Percentiles rank a stretch among this genome's conserved stretches.
Conservation (phyloP, 2,329 filamentous ascomycete species). For the Ramularia endophylla region DNA sequence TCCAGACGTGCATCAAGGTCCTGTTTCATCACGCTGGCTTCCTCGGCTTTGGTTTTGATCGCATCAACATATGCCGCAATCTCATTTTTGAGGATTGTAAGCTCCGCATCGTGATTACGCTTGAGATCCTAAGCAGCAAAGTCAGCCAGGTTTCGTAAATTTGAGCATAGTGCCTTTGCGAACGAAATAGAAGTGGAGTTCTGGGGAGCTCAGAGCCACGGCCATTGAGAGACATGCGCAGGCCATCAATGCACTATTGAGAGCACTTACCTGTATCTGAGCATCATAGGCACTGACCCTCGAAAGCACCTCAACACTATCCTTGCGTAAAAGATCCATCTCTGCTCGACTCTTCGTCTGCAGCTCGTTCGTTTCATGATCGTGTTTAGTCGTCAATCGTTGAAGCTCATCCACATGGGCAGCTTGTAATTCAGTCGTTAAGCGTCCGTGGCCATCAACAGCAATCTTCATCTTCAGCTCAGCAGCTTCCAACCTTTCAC, state of each 20-base stretch:
- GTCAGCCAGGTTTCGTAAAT: too few relatives aligned
- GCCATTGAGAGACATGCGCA: slow-evolving; percentile 3
- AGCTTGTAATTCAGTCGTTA: slow-evolving; percentile 2
- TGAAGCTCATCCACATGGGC: slow-evolving; percentile 8
- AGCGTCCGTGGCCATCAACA: slow-evolving; percentile 3
- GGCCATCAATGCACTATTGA: too few relatives aligned
- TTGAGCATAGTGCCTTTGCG: too few relatives aligned
- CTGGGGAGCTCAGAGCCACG: neutral
- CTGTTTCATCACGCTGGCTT: too few relatives aligned
- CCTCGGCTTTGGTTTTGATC: too few relatives aligned
- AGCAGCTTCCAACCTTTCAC: slow-evolving; percentile 1
- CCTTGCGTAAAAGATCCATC: slow-evolving; percentile 6
- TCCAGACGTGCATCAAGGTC: neutral
- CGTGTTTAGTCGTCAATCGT: slow-evolving; percentile 8
- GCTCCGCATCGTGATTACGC: too few relatives aligned
- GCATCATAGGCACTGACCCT: slow-evolving; percentile 5
- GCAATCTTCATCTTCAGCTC: neutral
- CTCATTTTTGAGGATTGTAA: too few relatives aligned
- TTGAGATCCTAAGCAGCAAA: too few relatives aligned
- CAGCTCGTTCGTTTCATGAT: slow-evolving; percentile 9
- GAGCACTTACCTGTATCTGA: slow-evolving; percentile 3
- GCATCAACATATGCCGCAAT: too few relatives aligned
- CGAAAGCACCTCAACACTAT: slow-evolving; percentile 6
- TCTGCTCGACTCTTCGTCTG: slow-evolving; percentile 2
- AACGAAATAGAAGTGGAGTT: too few relatives aligned